A percentile compares a stretch with the other conserved stretches of the same genome.
Conservation (phyloP, 2,329 filamentous ascomycete genomes). For the Bipolaris cookei region DNA sequence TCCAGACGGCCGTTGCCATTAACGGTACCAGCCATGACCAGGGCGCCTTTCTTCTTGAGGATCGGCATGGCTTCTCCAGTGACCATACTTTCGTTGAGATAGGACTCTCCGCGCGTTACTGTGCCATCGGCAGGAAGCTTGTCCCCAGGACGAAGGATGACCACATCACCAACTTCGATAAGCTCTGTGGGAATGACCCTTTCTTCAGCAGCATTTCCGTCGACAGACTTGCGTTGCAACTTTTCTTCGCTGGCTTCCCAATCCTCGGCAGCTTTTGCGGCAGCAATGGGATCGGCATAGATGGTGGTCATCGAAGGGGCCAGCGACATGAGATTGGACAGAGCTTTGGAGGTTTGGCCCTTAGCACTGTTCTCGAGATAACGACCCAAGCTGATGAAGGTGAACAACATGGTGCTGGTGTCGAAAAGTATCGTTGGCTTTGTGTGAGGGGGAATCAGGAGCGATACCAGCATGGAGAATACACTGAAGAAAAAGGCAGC, state of each 20-base stretch:
- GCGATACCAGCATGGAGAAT: slow-evolving; percentile 82
- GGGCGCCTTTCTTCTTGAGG: slow-evolving; percentile 79
- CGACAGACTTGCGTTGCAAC: slow-evolving; percentile 48
- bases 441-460: slow-evolving; percentile 75
- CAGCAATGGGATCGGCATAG: slow-evolving; percentile 91
- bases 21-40: slow-evolving; percentile 90
- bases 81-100: slow-evolving; percentile 97
- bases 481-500: slow-evolving; percentile 96
- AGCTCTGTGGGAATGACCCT: slow-evolving; percentile 90
- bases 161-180: slow-evolving; percentile 90
- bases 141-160: slow-evolving; percentile 90
- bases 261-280: slow-evolving; percentile 83
- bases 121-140: slow-evolving; percentile 94
- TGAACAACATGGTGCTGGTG: slow-evolving; percentile 97
- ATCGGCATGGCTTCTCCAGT: slow-evolving; percentile 97
- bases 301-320: slow-evolving; percentile 97
- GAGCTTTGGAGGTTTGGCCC: slow-evolving; percentile 91
- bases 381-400: slow-evolving; percentile 88
- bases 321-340: slow-evolving; percentile 93
- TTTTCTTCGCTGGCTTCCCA: slow-evolving; percentile 66
- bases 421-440: slow-evolving; percentile 92
- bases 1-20: slow-evolving; percentile 92
- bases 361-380: slow-evolving; percentile 95
- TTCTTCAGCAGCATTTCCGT: slow-evolving; percentile 75
- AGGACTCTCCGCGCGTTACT: slow-evolving; percentile 87